These are phyloP conservation scores for Apiospora saccharicola DNA, from an alignment of 2,329 filamentous ascomycete species.

Conservation along the genomic window DNA sequence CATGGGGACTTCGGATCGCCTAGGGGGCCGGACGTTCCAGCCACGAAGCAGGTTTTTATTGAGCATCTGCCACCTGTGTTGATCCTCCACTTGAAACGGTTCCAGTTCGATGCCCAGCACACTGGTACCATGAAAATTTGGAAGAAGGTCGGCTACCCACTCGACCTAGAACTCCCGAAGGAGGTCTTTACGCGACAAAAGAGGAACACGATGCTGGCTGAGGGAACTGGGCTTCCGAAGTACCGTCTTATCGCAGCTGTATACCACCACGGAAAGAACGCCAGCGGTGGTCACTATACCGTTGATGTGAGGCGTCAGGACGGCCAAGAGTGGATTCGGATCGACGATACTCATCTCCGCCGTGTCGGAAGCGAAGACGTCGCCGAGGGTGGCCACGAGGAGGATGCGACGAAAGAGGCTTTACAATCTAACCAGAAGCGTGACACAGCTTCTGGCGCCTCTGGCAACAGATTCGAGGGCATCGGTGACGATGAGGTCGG, in stretches of 20 bases:
- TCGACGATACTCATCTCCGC: constrained; percentile 92
- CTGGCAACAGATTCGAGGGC: constrained; percentile 77
- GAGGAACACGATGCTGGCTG: constrained; percentile 68
- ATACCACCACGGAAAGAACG: constrained; percentile 97
- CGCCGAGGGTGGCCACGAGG: constrained; percentile 82
- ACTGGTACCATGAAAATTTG: constrained; percentile 93
- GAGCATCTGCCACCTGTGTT: constrained; percentile 90
- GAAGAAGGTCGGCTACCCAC: constrained; percentile 95
- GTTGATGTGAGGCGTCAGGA: constrained; percentile 97
- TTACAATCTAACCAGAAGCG: constrained; percentile 73
- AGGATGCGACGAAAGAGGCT: constrained; percentile 69
- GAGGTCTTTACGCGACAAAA: constrained; percentile 85
- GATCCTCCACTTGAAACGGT: constrained; percentile 94
- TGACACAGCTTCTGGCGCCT: constrained; percentile 47
- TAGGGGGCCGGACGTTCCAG: constrained; percentile 76
- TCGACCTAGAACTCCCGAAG: constrained; percentile 91
- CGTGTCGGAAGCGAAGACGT: constrained; percentile 89
- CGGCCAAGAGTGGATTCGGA: constrained; percentile 91
- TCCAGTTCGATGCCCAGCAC: constrained; percentile 89
- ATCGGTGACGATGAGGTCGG: constrained; percentile 72
- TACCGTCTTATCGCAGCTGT: constrained; percentile 91
- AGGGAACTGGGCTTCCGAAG: constrained; percentile 74
- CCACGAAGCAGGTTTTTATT: constrained; percentile 94
- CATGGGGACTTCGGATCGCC: constrained; percentile 85
- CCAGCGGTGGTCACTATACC: constrained; percentile 95